Evolutionary conservation across 176 grass and related monocot genomes (phyloP), one percentile per base, ranked within the genome.

Genomic region (Lolium perenne): DNA sequence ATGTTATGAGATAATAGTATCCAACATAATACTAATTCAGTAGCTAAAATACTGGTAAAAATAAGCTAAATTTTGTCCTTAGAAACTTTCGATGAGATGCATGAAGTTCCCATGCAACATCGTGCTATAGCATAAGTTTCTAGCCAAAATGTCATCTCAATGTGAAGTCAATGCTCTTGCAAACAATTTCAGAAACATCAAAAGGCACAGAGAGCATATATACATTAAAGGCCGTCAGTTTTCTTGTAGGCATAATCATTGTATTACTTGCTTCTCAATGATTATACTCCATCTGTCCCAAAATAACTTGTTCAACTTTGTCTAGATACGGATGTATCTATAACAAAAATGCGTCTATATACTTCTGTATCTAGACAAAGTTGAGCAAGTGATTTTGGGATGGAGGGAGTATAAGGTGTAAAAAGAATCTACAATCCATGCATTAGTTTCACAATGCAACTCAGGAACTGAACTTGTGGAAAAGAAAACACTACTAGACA

Each of bases 371-470:
- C 32, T 35, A 35, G 2, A 35, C 32, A 35, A 35, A 35, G 32
- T 35, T 35, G 32, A 35, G 32, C 32, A 35, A 35, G 2, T 35
- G 1, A 35, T 35, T 35, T 35, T 35, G 32, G 32, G 32, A 35
- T 2, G 2, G 32, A 35, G 32, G 32, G 32, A 35, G 32, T 35
- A 38, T 18, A 66, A 62, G 62, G 78, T 71, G 12, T 23, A 82
- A 82, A 86, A 72, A 32, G 76, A 85, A 86, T 71, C 15, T 50
- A 51, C 7, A 10, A 55, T 23, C 57, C 45, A 85, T 65, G 60
- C 60, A 48, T 11, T 59, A 21, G 20, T 32, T 76, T 76, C 5
- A 65, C n/a, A 41, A 68, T 65, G 69, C 9, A 86, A 50, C 49
- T 26, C 67, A 53, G 43, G 46, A 81, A 55, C 67, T 66, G 3